Percentiles rank a stretch among this genome's conserved stretches.
These are phyloP conservation scores for Yamadazyma paraphyllophila DNA, from an alignment of 805 yeast genomes.

Conservation along the genomic window DNA sequence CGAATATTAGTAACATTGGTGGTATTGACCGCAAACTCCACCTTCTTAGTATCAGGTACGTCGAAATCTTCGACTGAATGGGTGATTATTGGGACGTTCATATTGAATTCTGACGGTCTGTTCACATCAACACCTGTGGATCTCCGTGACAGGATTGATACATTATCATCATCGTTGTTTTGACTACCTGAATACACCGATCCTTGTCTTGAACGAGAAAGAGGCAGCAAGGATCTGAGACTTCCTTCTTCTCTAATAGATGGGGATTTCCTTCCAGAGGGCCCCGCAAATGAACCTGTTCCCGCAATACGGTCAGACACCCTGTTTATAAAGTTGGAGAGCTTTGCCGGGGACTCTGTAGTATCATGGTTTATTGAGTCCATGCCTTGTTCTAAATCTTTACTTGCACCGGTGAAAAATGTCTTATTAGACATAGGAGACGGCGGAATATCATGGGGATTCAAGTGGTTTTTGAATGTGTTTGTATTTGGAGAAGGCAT, in stretches of 20 bases:
- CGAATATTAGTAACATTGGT: not conserved
- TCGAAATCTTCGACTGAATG: conserved; percentile 12
- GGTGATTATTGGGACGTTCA: not conserved
- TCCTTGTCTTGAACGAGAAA: conserved; percentile 2
- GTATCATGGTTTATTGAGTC: conserved; percentile 9
- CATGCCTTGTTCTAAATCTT: conserved; percentile 21
- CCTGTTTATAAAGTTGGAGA: conserved; percentile 25
- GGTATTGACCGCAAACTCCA: not conserved
- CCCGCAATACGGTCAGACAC: conserved; percentile 39
- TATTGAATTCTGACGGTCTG: not conserved
- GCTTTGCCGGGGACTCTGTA: conserved; percentile 20
- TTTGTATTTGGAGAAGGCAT: conserved; percentile 2
- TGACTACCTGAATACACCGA: conserved; percentile 1
- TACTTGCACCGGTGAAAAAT: not conserved
- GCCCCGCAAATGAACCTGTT: conserved; percentile 15
- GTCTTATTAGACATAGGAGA: conserved; percentile 11
- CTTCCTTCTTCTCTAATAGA: conserved; percentile 2
- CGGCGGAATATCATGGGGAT: conserved; percentile 6
- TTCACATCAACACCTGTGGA: conserved; percentile 8
- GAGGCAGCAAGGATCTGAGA: not conserved
- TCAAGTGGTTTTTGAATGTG: conserved; percentile 4
- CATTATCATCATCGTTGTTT: not conserved
- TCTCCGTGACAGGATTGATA: conserved; percentile 1
- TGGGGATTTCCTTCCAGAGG: conserved; percentile 4
- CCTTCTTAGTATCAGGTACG: not conserved